phyloP scores from a whole-genome alignment of 148 eudicot genomes.

The Rhododendron mucronatum region DNA sequence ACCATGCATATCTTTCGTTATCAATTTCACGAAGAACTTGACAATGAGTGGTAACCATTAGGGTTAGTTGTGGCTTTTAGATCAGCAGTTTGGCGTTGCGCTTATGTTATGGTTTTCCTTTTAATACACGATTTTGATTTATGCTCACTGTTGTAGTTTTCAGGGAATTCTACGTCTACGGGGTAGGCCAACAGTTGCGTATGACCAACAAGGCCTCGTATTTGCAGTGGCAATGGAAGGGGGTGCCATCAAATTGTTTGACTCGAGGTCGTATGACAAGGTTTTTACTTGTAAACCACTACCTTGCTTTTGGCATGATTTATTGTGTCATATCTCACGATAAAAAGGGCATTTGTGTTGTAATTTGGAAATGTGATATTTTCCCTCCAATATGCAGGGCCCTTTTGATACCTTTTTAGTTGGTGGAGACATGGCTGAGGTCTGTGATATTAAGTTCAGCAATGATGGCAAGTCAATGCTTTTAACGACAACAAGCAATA shows the following conservation, averaged over 20 bases:
- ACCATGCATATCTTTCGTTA: not conserved
- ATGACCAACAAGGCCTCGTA: conserved; percentile 99
- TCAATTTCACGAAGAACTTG: not conserved
- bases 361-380: not conserved
- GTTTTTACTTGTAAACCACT: conserved; percentile 29
- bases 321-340: not conserved
- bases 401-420: conserved; percentile 98
- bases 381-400: conserved; percentile 44
- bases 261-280: conserved; percentile 94
- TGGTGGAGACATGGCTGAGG: conserved; percentile 97
- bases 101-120: not conserved
- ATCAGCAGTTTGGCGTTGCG: not conserved
- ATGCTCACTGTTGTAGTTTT: conserved; percentile 31
- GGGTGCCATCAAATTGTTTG: conserved; percentile 92
- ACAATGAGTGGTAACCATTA: not conserved
- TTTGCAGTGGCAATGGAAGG: conserved; percentile 99
- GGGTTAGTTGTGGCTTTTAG: not conserved
- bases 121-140: conserved; percentile 16
- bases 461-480: conserved; percentile 98
- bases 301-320: not conserved
- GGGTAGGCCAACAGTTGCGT: conserved; percentile 96
- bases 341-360: not conserved
- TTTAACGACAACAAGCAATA: conserved; percentile 78
- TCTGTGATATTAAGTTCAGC: conserved; percentile 96
- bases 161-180: conserved; percentile 86